These are phyloP conservation scores for Backusella circina DNA, from an alignment of 192 early-diverging fungal species.

Conservation along the genomic window DNA sequence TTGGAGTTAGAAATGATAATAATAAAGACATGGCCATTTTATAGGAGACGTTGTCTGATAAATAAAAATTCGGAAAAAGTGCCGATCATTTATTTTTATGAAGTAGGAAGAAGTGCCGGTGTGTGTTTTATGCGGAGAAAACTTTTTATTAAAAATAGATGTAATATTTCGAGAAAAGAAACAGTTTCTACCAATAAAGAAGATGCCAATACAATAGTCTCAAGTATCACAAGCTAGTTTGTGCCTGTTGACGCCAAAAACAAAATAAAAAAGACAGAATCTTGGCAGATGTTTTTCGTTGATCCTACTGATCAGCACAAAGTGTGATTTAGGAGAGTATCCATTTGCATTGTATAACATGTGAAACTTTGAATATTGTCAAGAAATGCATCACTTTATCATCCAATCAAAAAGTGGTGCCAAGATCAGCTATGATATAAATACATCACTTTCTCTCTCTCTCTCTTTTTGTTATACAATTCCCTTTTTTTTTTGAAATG, in stretches of 20 bases:
- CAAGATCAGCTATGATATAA: neutral
- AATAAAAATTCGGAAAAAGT: neutral
- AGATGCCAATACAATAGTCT: neutral
- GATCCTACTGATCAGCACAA: neutral
- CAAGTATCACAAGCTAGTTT: neutral
- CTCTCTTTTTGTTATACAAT: neutral
- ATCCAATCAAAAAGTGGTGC: neutral
- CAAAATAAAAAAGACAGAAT: neutral
- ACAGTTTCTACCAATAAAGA: too few relatives aligned
- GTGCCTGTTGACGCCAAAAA: neutral
- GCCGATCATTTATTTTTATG: neutral
- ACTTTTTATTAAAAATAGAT: neutral
- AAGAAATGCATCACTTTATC: neutral
- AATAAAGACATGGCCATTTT: neutral
- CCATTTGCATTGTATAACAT: too few relatives aligned
- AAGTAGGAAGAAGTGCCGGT: neutral
- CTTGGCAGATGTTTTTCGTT: too few relatives aligned
- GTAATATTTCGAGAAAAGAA: too few relatives aligned
- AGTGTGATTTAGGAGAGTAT: too few relatives aligned
- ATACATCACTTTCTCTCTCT: neutral
- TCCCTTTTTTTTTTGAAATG: neutral
- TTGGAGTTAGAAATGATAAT: conserved; percentile 56
- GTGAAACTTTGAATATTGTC: neutral
- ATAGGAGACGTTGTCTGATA: too few relatives aligned
- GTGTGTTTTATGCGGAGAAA: neutral